Percentiles rank a stretch among this genome's conserved stretches.
Evolutionary conservation across 768 basidiomycete species (phyloP).

Genomic region (Pleurotus giganteus): DNA sequence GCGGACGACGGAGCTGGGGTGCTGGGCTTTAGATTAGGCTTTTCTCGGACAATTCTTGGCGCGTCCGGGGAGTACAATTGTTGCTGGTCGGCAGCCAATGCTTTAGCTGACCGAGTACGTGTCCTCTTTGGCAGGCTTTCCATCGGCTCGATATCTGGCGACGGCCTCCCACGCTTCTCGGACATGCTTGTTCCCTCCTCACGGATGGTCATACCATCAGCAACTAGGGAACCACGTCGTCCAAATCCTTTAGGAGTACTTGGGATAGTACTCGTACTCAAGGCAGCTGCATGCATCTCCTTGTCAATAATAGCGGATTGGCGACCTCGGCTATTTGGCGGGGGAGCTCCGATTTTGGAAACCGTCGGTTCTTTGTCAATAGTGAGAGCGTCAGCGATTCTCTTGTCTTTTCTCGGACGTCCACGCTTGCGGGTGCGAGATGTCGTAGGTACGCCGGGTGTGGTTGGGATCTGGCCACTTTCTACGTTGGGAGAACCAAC

Average conservation of each 20-base stretch:
- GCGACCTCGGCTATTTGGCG: no score
- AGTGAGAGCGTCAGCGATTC: neutral
- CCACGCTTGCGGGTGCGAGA: conserved; percentile 37
- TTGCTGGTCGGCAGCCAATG: neutral
- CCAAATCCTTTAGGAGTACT: no score
- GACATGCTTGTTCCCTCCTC: neutral
- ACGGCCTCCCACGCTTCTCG: neutral
- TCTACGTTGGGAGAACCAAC: neutral
- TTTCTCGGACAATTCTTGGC: neutral
- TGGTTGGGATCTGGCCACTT: neutral
- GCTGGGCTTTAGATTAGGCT: no score
- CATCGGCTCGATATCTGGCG: neutral
- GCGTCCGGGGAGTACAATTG: neutral
- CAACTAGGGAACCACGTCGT: no score
- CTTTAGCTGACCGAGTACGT: neutral
- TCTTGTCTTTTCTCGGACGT: conserved; percentile 25
- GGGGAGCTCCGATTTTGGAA: no score
- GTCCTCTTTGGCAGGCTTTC: neutral
- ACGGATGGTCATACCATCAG: no score
- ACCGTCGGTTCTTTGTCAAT: neutral
- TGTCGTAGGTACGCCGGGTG: neutral
- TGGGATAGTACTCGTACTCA: no score
- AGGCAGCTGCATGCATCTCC: no score
- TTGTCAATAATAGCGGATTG: no score
- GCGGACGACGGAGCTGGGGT: no score